A percentile compares a stretch with the other conserved stretches of the same genome.
Evolutionary conservation across 2,329 filamentous ascomycete genomes (phyloP).

Genomic region (Fusarium sp.): DNA sequence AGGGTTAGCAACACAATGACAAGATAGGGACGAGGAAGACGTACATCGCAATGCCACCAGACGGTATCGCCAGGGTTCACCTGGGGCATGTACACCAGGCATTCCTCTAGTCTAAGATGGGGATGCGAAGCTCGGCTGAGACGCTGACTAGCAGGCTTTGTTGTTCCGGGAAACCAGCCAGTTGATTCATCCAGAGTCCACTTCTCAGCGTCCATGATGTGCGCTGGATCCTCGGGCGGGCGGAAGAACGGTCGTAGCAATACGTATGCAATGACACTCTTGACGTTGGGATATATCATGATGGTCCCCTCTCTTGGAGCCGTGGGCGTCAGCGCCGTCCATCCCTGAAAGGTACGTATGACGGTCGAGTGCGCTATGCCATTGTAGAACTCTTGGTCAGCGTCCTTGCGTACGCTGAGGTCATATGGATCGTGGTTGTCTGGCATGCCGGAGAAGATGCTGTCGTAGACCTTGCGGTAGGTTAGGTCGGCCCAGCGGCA

Average conservation of each 20-base stretch:
- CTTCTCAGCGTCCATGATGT: slow-evolving; percentile 55
- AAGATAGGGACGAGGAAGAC: not conserved
- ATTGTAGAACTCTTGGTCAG: slow-evolving; percentile 54
- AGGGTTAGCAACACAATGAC: not conserved
- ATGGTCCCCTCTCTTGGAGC: slow-evolving; percentile 55
- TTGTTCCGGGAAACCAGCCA: slow-evolving; percentile 58
- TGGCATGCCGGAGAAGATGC: slow-evolving; percentile 56
- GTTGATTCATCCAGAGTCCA: slow-evolving; percentile 54
- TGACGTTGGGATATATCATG: slow-evolving; percentile 58
- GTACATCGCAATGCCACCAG: slow-evolving; percentile 23
- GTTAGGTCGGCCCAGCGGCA: slow-evolving; percentile 59
- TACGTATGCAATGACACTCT: slow-evolving; percentile 54
- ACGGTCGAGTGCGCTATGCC: slow-evolving; percentile 57
- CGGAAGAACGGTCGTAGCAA: not conserved
- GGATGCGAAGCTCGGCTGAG: slow-evolving; percentile 51
- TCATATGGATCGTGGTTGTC: slow-evolving; percentile 57
- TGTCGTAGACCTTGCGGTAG: slow-evolving; percentile 56
- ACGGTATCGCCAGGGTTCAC: slow-evolving; percentile 29
- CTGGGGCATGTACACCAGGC: slow-evolving; percentile 56
- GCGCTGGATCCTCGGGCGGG: slow-evolving; percentile 28
- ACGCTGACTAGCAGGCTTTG: slow-evolving; percentile 45
- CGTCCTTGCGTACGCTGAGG: slow-evolving; percentile 52
- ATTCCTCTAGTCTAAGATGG: slow-evolving; percentile 56
- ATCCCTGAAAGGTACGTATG: slow-evolving; percentile 59
- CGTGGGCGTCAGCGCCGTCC: slow-evolving; percentile 59